A percentile compares a stretch with the other conserved stretches of the same genome.
These are phyloP conservation scores for Penicillium daleae DNA, from an alignment of 495 filamentous ascomycete genomes.

Conservation along the genomic window DNA sequence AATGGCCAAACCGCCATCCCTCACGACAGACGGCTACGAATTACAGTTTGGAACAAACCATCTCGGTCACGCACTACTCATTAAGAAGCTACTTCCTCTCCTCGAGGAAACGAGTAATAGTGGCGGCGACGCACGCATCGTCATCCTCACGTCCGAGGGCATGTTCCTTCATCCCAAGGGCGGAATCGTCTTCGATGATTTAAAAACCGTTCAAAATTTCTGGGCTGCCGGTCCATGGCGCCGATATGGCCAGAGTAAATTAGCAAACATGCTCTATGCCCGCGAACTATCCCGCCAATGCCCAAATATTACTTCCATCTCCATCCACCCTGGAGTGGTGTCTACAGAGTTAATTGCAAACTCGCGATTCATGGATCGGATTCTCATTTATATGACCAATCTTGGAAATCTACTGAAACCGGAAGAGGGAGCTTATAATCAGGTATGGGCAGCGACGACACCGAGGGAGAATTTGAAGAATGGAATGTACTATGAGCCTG, in stretches of 20 bases:
- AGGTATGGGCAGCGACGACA: slow-evolving; percentile 57
- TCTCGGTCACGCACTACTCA: slow-evolving; percentile 66
- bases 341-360: slow-evolving; percentile 37
- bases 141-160: slow-evolving; percentile 46
- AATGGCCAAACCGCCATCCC: slow-evolving; percentile 53
- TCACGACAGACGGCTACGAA: slow-evolving; percentile 67
- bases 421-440: slow-evolving; percentile 51
- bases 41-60: slow-evolving; percentile 72
- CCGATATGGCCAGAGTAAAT: slow-evolving; percentile 68
- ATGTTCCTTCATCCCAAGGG: slow-evolving; percentile 45
- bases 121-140: slow-evolving; percentile 38
- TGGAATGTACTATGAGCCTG: slow-evolving; percentile 56
- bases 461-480: slow-evolving; percentile 31
- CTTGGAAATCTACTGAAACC: slow-evolving; percentile 15
- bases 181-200: slow-evolving; percentile 47
- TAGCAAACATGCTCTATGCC: slow-evolving; percentile 68
- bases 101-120: slow-evolving; percentile 44
- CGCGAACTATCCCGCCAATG: slow-evolving; percentile 56
- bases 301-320: slow-evolving; percentile 25
- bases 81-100: slow-evolving; percentile 59
- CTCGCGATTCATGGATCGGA: slow-evolving; percentile 18
- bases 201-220: slow-evolving; percentile 22
- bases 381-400: slow-evolving; percentile 21
- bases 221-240: slow-evolving; percentile 32
- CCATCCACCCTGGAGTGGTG: slow-evolving; percentile 52